A percentile compares a stretch with the other conserved stretches of the same genome.
Evolutionary conservation across 345 rosid species (phyloP).

Genomic region (Pseudoturritis turrita): DNA sequence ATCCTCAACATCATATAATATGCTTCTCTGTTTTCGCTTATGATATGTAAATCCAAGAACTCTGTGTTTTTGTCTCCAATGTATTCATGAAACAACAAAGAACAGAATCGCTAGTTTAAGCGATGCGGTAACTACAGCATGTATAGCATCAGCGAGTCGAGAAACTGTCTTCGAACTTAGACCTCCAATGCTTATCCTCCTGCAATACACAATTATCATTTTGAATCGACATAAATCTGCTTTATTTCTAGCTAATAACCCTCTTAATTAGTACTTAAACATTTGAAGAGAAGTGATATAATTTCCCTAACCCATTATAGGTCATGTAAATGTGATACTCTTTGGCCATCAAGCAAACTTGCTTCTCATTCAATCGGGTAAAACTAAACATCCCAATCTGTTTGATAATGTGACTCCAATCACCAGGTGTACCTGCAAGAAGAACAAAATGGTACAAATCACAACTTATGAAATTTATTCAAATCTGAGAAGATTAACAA

Average conservation of each 20-base stretch:
- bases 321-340: slow-evolving; percentile 63
- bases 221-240: neutral
- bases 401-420: slow-evolving; percentile 61
- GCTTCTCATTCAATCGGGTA: slow-evolving; percentile 48
- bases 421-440: slow-evolving; percentile 56
- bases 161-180: slow-evolving; percentile 49
- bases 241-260: neutral
- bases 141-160: slow-evolving; percentile 57
- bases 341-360: slow-evolving; percentile 48
- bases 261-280: neutral
- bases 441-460: neutral
- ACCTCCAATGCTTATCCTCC: slow-evolving; percentile 67
- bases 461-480: neutral
- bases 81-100: neutral
- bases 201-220: slow-evolving; percentile 24
- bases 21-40: too few relatives aligned
- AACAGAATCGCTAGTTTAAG: neutral
- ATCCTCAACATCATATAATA: neutral
- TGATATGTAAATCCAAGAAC: neutral
- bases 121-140: slow-evolving; percentile 42
- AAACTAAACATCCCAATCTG: slow-evolving; percentile 64
- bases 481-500: neutral
- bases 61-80: neutral
- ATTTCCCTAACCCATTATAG: slow-evolving; percentile 42
- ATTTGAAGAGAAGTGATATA: neutral